phyloP scores from a whole-genome alignment of 2,329 filamentous ascomycete species.

The Akanthomyces muscarius region DNA sequence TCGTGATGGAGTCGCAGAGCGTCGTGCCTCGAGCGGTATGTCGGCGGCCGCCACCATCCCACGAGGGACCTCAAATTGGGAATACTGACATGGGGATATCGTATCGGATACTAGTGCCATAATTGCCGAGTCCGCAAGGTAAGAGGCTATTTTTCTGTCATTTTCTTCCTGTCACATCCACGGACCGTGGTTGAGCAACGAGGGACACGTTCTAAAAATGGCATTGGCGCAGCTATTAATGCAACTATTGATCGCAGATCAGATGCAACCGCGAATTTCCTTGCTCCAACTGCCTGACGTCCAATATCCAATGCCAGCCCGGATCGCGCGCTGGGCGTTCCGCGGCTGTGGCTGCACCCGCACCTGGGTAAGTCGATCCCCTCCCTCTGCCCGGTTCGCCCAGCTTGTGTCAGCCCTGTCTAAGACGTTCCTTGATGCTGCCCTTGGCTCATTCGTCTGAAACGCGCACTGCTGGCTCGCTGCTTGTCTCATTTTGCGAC shows the following conservation, averaged over 20 bases:
- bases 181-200: not conserved
- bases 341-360: slow-evolving; percentile 8
- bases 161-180: not conserved
- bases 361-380: slow-evolving; percentile 1
- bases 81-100: not conserved
- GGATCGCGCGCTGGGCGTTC: slow-evolving; percentile 13
- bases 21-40: slow-evolving; percentile 18
- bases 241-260: slow-evolving; percentile 16
- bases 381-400: not conserved
- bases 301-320: slow-evolving; percentile 21
- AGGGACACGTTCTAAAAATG: not conserved
- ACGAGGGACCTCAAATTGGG: not conserved
- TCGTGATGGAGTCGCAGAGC: slow-evolving; percentile 15
- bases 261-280: slow-evolving; percentile 22
- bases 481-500: not conserved
- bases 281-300: slow-evolving; percentile 24
- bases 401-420: not conserved
- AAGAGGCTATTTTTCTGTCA: not conserved
- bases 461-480: no score
- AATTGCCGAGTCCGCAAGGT: slow-evolving; percentile 18
- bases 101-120: slow-evolving; percentile 10
- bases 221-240: not conserved
- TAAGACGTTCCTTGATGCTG: not conserved
- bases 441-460: not conserved
- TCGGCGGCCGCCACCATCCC: not conserved